Conservation (phyloP, 805 yeast genomes). For the Jamesozyma rosinii region DNA sequence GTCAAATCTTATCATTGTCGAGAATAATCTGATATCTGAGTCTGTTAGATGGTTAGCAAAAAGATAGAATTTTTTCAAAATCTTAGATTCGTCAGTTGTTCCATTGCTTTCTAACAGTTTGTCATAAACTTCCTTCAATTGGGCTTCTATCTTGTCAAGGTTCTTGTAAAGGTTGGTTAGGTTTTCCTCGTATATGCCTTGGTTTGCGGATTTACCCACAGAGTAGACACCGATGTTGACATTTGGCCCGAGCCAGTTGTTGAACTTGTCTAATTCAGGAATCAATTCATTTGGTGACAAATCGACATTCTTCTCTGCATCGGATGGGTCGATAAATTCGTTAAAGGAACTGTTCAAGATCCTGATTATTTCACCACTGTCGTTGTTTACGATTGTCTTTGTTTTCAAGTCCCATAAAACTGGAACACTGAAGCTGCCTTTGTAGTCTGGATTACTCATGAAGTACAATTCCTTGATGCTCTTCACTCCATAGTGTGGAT, state of each 20-base stretch:
- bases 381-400: conserved; percentile 80
- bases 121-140: conserved; percentile 41
- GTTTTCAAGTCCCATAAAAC: conserved; percentile 83
- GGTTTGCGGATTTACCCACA: conserved; percentile 77
- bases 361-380: conserved; percentile 80
- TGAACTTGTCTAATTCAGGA: conserved; percentile 59
- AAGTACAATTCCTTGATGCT: conserved; percentile 64
- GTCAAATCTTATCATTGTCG: conserved; percentile 85
- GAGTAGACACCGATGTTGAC: conserved; percentile 92
- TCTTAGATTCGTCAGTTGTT: conserved; percentile 7
- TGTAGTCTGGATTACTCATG: conserved; percentile 65
- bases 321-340: conserved; percentile 14
- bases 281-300: conserved; percentile 52
- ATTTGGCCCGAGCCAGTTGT: conserved; percentile 73
- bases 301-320: conserved; percentile 35
- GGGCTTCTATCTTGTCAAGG: conserved; percentile 59
- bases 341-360: conserved; percentile 70
- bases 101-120: conserved; percentile 13
- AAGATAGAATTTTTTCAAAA: conserved; percentile 35
- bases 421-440: conserved; percentile 84
- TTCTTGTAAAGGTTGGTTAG: conserved; percentile 53
- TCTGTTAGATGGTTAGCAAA: conserved; percentile 67
- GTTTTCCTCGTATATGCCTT: conserved; percentile 69
- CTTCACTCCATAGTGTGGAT: conserved; percentile 48
- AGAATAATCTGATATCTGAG: conserved; percentile 77